A percentile compares a stretch with the other conserved stretches of the same genome.
Evolutionary conservation across 306 rosid species (phyloP).

Genomic region (Quercus suber): DNA sequence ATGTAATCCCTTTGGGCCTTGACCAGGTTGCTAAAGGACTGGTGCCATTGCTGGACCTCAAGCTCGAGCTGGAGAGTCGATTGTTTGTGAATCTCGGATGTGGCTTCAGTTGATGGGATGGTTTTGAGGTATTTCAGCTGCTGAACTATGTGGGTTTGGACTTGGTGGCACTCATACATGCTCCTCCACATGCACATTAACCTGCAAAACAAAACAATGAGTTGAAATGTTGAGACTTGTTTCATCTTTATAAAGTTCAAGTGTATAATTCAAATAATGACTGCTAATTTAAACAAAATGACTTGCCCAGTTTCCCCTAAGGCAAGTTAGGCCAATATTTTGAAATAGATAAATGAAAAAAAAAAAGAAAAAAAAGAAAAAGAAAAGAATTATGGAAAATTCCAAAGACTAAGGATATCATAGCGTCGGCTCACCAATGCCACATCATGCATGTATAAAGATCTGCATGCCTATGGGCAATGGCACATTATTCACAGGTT

Average conservation of each 20-base stretch:
- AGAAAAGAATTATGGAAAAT: not conserved
- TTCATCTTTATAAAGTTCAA: not conserved
- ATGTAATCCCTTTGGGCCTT: constrained; percentile 78
- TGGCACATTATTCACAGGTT: not conserved
- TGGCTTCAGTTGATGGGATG: constrained; percentile 73
- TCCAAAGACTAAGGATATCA: too few species aligned
- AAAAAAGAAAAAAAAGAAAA: too few species aligned
- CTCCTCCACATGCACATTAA: constrained; percentile 98
- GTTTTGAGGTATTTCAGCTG: constrained; percentile 83
- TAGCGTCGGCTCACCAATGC: not conserved
- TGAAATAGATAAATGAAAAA: not conserved
- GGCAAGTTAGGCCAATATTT: not conserved
- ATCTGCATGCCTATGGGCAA: not conserved
- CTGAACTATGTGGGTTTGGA: constrained; percentile 91
- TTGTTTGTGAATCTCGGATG: constrained; percentile 87
- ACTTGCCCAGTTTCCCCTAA: not conserved
- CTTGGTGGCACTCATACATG: constrained; percentile 98
- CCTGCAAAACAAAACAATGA: constrained; percentile 37
- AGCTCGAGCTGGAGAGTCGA: constrained; percentile 91
- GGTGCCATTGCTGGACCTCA: constrained; percentile 91
- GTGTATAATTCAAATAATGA: not conserved
- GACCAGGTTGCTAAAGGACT: constrained; percentile 78
- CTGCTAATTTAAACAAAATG: not conserved
- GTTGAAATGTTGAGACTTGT: constrained; percentile 3
- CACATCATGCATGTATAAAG: too few species aligned